Conservation (phyloP, 2,329 filamentous ascomycete genomes). For the Blastomyces gilchristii region DNA sequence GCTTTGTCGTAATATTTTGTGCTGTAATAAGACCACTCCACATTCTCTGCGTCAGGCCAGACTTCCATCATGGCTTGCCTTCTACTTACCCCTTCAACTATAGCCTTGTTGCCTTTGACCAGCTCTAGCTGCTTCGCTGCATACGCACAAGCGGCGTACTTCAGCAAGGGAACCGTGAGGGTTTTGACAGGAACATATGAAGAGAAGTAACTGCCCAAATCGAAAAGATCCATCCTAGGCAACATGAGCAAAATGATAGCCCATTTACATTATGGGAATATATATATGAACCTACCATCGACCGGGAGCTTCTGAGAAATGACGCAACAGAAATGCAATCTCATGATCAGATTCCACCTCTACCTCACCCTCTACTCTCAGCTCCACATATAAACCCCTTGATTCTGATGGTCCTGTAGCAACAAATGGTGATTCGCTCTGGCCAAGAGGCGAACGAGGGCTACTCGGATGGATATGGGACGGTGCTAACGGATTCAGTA, state of each 20-base stretch:
- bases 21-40: conserved; percentile 52
- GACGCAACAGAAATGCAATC: conserved; percentile 49
- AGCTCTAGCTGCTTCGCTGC: conserved; percentile 52
- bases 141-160: conserved; percentile 49
- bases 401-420: conserved; percentile 18
- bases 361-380: conserved; percentile 17
- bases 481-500: conserved; percentile 42
- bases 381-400: conserved; percentile 16
- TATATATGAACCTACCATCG: conserved; percentile 39
- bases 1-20: conserved; percentile 55
- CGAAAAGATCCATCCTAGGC: conserved; percentile 37
- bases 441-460: conserved; percentile 24
- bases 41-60: conserved; percentile 39
- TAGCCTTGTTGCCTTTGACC: conserved; percentile 43
- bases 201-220: conserved; percentile 49
- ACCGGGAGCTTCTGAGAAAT: conserved; percentile 51
- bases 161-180: conserved; percentile 38
- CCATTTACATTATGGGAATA: neutral
- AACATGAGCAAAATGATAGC: conserved; percentile 3
- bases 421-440: conserved; percentile 24
- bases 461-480: conserved; percentile 36
- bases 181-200: conserved; percentile 51
- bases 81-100: conserved; percentile 37
- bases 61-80: conserved; percentile 45
- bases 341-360: conserved; percentile 43